phyloP scores from a whole-genome alignment of 192 early-diverging fungal species.

The Rhizoclosmatium globosum region DNA sequence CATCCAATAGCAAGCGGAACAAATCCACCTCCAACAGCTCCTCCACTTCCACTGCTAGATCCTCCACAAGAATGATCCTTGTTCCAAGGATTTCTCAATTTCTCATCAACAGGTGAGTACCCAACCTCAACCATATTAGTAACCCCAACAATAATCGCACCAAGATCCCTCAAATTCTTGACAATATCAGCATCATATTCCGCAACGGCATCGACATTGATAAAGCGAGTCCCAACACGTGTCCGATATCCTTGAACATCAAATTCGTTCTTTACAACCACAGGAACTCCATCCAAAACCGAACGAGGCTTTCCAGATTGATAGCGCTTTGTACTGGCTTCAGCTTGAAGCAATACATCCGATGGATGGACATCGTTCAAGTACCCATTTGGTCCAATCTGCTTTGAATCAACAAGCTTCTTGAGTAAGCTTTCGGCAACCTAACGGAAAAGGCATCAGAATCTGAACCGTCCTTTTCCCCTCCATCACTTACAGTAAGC shows the following conservation, averaged over 20 bases:
- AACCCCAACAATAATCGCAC: constrained; percentile 72
- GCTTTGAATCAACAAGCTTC: constrained; percentile 14
- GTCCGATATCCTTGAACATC: constrained; percentile 61
- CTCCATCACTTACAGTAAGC: background rate
- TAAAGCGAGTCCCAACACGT: constrained; percentile 65
- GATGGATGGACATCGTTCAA: background rate
- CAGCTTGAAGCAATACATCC: constrained; percentile 54
- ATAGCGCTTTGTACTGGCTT: constrained; percentile 64
- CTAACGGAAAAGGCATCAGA: constrained; percentile 8
- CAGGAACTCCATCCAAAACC: constrained; percentile 76
- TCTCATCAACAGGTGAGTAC: constrained; percentile 60
- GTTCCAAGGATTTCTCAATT: constrained; percentile 72
- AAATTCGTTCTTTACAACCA: constrained; percentile 80
- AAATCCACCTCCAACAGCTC: constrained; percentile 67
- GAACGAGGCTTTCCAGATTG: constrained; percentile 53
- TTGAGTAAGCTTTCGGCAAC: constrained; percentile 39
- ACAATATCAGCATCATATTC: constrained; percentile 60
- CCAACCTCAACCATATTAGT: constrained; percentile 74
- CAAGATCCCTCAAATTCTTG: constrained; percentile 57
- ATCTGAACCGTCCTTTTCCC: no score
- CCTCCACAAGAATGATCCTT: constrained; percentile 69
- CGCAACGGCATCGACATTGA: constrained; percentile 59
- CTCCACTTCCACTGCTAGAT: constrained; percentile 73
- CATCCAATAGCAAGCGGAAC: constrained; percentile 73
- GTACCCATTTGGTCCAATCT: constrained; percentile 12